Evolutionary conservation across 2,329 filamentous ascomycete species (phyloP), one percentile per base, ranked within the genome.

Genomic region (Sporothrix curviconia): DNA sequence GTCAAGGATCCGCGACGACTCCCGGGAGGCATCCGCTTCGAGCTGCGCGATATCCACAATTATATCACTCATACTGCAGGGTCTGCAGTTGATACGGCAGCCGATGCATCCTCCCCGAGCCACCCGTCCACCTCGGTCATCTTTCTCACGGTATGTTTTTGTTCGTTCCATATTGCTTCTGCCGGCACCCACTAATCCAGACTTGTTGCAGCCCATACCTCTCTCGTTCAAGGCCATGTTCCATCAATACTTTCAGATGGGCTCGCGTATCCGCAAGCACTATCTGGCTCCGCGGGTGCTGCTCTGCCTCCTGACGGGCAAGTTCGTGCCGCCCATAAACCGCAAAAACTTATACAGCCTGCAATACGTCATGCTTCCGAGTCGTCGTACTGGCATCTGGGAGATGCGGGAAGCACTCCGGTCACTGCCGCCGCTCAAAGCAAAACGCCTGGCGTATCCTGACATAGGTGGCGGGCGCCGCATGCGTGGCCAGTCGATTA

Each of bases 361-460:
- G 66, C 94, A 99, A 73, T 99, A 99, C 72, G 95, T 90, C 74
- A 97, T 97, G 90, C 79, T 99, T 40, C 95, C 95, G 0, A 87
- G 89, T 7, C 82, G 82, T 55, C 78, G 95, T 44, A 87, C 90
- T 0, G 85, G 86, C 2, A 87, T 97, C 58, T 78, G 82, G 65
- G 91, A 96, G 68, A 86, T 97, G 70, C 99, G 95, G 94, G 77
- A 80, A 43, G 80, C 82, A 39, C 73, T 94, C 56, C 87, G 81
- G 60, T 73, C 72, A 30, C 67, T 80, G 49, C 66, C 73, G 30
- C 74, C 74, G 7, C 69, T 70, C 7, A 73, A 63, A 74, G 81
- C 73, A 59, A 74, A 75, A 62, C 69, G 72, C 4, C 30, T 57
- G 39, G 69, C 75, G 42, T 69, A 71, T 9, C 70, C 70, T 4